Evolutionary conservation across 2,329 filamentous ascomycete species (phyloP), one percentile per base, ranked within the genome.

Genomic region (Aspergillus aculeatus): DNA sequence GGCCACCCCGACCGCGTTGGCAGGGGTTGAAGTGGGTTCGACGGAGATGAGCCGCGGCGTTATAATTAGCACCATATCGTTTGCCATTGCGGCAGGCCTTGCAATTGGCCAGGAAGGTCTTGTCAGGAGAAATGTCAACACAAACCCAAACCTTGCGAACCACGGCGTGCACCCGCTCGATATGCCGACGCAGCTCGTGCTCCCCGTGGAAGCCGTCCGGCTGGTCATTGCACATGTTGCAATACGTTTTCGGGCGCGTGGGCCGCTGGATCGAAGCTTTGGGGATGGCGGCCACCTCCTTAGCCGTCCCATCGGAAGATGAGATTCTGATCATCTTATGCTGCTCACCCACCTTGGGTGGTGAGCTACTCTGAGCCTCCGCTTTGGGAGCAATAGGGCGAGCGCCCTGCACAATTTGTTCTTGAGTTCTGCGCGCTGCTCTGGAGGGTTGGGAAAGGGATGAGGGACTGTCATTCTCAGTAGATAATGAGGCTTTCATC

Each of bases 31-130:
- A 98, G 73, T 98, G 94, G 0, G 89, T 89, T 53, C 94, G 87
- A 47, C 93, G 85, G 9, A 98, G 83, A 73, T 98, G 94, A 0
- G 92, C 94, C 0, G 92, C 92, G 0, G 93, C 94, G 69, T 98
- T 98, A 78, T 98, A 97, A 78, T 97, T 95, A 16, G 90, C 91
- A 3, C 90, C 90, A 68, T 98, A 98, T 60, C 85, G 84, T 80
- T 96, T 97, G 57, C 83, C 79, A 49, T 83, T 83, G 52, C 83
- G 84, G 75, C 94, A 98, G 51, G 90, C 85, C 76, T 96, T 96
- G 84, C 93, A 97, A 66, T 89, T 89, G 54, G 82, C 80, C 35
- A 98, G 83, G 47, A 92, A 88, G 76, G 84, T 77, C 83, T 82
- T 75, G 78, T 86, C 72, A 67, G 81, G 68, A 74, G 84, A 78